These are phyloP conservation scores for Mycena rosella DNA, from an alignment of 768 basidiomycete genomes.

Conservation along the genomic window DNA sequence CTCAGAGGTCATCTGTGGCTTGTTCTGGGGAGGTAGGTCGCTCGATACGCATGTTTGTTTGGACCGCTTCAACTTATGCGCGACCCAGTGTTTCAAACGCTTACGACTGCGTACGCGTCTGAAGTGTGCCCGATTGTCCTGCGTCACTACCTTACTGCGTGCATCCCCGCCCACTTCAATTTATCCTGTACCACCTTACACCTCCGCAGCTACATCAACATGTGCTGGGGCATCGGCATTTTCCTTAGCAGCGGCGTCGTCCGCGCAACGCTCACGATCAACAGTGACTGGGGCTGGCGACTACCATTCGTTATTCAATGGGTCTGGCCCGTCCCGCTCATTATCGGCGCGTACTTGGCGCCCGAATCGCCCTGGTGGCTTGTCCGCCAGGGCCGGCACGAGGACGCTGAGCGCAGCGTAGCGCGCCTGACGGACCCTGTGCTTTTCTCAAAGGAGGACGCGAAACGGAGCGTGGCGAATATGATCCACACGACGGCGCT, in stretches of 20 bases:
- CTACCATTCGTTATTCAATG: slow-evolving; percentile 42
- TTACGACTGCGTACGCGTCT: slow-evolving; percentile 41
- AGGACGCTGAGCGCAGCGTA: slow-evolving; percentile 37
- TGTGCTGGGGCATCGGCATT: slow-evolving; percentile 42
- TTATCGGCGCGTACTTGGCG: slow-evolving; percentile 34
- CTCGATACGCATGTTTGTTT: no score
- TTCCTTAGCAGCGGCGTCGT: slow-evolving; percentile 38
- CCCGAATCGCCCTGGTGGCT: slow-evolving; percentile 42
- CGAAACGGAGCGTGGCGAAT: slow-evolving; percentile 36
- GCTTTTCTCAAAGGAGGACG: slow-evolving; percentile 34
- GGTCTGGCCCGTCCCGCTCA: slow-evolving; percentile 40
- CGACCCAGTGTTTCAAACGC: slow-evolving; percentile 41
- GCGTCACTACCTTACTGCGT: slow-evolving; percentile 40
- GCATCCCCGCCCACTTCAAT: background rate
- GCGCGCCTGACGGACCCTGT: slow-evolving; percentile 34
- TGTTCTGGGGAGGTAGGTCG: slow-evolving; percentile 38
- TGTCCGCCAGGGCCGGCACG: slow-evolving; percentile 37
- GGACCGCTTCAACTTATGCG: no score
- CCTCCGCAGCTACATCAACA: slow-evolving; percentile 39
- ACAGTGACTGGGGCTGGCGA: slow-evolving; percentile 42
- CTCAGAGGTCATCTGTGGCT: slow-evolving; percentile 36
- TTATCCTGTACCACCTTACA: background rate
- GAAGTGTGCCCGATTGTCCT: slow-evolving; percentile 42
- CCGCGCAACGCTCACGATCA: slow-evolving; percentile 34
- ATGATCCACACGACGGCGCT: slow-evolving; percentile 42